Conservation (phyloP, 306 rosid genomes). For the Gleditsia sinensis region DNA sequence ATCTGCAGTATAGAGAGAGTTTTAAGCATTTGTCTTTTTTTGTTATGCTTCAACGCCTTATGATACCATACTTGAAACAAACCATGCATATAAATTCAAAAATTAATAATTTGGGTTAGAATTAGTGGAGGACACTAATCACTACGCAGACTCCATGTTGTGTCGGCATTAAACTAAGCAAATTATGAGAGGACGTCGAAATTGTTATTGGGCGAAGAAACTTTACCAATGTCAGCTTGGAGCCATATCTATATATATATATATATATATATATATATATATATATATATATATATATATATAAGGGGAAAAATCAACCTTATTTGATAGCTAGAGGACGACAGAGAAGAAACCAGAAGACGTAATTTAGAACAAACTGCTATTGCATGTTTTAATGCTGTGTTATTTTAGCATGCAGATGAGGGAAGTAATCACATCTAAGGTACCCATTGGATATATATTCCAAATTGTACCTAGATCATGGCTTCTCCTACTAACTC, state of each 20-base stretch:
- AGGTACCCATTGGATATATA: not conserved
- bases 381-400: not conserved
- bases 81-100: slow-evolving; percentile 12
- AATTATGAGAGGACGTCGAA: not conserved
- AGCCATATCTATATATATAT: too few relatives aligned
- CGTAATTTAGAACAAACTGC: too few relatives aligned
- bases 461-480: too few relatives aligned
- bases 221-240: not conserved
- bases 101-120: slow-evolving; percentile 28
- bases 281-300: too few relatives aligned
- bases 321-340: not conserved
- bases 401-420: not conserved
- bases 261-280: too few relatives aligned
- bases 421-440: not conserved
- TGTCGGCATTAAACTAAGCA: not conserved
- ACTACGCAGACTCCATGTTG: not conserved
- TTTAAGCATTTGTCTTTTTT: not conserved
- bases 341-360: not conserved
- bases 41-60: not conserved
- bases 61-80: not conserved
- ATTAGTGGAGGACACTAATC: not conserved
- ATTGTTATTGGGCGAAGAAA: not conserved
- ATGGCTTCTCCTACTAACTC: too few relatives aligned
- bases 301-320: not conserved
- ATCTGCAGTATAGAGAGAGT: too few relatives aligned